Base-by-base conservation (phyloP, 331 rosid genomes). In the Rosa hybrid region DNA sequence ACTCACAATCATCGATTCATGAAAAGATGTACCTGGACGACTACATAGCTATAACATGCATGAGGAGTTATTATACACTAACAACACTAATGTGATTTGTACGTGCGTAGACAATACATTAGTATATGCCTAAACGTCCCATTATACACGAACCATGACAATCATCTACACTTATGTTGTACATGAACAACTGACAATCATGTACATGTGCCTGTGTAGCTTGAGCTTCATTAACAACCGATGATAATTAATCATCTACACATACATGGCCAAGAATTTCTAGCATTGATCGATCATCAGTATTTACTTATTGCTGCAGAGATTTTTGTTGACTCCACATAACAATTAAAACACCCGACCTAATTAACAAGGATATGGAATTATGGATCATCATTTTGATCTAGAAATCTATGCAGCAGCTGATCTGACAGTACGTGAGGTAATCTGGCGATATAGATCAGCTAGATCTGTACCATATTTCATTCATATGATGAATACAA, bases 401-500 rank as follows among this genome's bases (percentile, higher is more conserved):
- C 38, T 38, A 77, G 41, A 69, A 73, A 39, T 20, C 67, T 62
- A 64, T 20, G 34, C 73, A 86, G 77, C 80, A 78, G 74, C 78
- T 54, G 72, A 85, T 79, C 82, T 60, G 13, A 80, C 16, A 20
- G 65, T 59, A 59, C 65, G 48, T 39, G 57, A 71, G 20, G 41
- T 64, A 59, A 21, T 60, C 67, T 23, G 16, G 67, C 14, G 38
- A 60, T 60, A 23, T 64, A 6, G 4, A 30, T 6, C 16, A 60
- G 67, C 38, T 8, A 23, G 70, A 30, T 64, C 70, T 30, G 13
- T 56, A 50, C 25, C 18, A 39, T 51, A 49, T n/a, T 9, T 23
- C 64, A 48, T 63, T 77, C 70, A n/a, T 46, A 78, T 4, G 44
- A 72, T 57, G 45, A 76, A 54, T n/a, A 65, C 46, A 48, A 2